phyloP scores from a whole-genome alignment of 1,284 basidiomycete species.

The Chiua sp. region DNA sequence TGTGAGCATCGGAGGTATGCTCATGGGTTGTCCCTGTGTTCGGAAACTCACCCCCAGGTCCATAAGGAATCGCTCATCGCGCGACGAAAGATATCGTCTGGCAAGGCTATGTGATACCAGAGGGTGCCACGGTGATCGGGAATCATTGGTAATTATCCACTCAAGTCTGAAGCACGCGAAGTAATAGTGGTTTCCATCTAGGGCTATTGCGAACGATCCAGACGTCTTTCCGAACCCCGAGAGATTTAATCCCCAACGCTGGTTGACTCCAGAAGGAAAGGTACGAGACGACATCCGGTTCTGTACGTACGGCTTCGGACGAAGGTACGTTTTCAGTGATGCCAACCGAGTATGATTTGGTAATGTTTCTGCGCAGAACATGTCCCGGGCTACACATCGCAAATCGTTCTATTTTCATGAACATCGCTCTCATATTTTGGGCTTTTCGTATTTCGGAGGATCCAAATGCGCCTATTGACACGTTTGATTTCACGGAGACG shows the following conservation, averaged over 20 bases:
- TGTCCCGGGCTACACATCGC: constrained; percentile 35
- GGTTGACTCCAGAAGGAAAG: constrained; percentile 55
- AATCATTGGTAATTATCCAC: constrained; percentile 54
- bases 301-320: constrained; percentile 65
- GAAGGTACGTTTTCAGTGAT: constrained; percentile 42
- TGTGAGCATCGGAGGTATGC: constrained; percentile 27
- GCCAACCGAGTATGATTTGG: background rate
- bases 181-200: background rate
- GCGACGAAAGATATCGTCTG: constrained; percentile 64
- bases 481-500: constrained; percentile 23
- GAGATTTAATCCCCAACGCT: constrained; percentile 60
- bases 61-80: constrained; percentile 55
- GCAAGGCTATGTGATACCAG: constrained; percentile 61
- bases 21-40: background rate
- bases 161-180: background rate
- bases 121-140: constrained; percentile 59
- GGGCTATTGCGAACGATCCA: constrained; percentile 62
- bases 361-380: constrained; percentile 20
- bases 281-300: constrained; percentile 56
- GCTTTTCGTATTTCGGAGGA: constrained; percentile 29
- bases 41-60: constrained; percentile 8
- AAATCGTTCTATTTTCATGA: constrained; percentile 33
- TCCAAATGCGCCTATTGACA: constrained; percentile 26
- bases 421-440: constrained; percentile 28
- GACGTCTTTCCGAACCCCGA: constrained; percentile 64